These are phyloP conservation scores for Neophaeococcomyces mojaviensis DNA, from an alignment of 2,329 filamentous ascomycete genomes.

Conservation along the genomic window DNA sequence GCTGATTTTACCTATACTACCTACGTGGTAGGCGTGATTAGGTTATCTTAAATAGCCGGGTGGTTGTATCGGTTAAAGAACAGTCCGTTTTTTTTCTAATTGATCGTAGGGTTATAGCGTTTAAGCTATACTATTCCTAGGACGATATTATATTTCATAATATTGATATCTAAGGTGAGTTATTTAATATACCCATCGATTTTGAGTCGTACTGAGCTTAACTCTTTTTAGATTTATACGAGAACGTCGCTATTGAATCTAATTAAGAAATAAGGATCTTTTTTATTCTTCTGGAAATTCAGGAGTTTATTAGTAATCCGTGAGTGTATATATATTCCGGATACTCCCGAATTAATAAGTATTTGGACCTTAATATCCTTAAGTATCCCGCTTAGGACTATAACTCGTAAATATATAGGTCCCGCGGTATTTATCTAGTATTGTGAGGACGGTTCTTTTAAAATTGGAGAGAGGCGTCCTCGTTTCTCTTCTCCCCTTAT, in stretches of 20 bases:
- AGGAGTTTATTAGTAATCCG: background rate
- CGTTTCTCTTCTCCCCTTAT: background rate
- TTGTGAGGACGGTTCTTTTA: background rate
- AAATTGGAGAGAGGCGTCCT: background rate
- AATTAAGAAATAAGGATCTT: background rate
- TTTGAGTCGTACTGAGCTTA: background rate
- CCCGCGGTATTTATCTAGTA: background rate
- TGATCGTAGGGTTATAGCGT: background rate
- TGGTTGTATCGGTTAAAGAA: background rate
- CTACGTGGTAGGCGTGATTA: background rate
- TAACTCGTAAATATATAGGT: background rate
- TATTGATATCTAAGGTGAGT: background rate
- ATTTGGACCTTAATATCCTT: background rate
- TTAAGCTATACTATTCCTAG: conserved; percentile 5
- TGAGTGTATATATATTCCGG: background rate
- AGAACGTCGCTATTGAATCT: background rate
- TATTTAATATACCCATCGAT: background rate
- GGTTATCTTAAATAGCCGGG: background rate
- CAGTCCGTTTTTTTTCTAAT: background rate
- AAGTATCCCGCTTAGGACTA: background rate
- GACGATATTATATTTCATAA: background rate
- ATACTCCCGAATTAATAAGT: background rate
- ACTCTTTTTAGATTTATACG: background rate
- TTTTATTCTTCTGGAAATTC: background rate
- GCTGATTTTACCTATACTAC: background rate